Evolutionary conservation across 352 stramenopile genomes (phyloP).

Genomic region (Phytophthora megakarya): DNA sequence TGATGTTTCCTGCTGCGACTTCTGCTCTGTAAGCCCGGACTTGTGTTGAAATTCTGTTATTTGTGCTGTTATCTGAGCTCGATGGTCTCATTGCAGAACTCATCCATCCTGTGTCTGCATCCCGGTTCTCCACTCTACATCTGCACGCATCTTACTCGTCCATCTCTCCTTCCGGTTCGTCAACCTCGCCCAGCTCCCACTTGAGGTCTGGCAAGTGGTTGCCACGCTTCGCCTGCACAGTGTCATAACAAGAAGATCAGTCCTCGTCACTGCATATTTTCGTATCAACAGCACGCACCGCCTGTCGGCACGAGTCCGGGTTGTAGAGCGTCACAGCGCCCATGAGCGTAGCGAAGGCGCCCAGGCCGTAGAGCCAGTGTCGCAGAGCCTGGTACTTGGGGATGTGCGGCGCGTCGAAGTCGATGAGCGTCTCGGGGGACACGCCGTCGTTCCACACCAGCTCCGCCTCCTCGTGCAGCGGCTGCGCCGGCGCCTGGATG

Average conservation of each 20-base stretch:
- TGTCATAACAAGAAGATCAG: constrained; percentile 10
- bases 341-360: constrained; percentile 72
- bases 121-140: constrained; percentile 4
- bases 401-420: constrained; percentile 89
- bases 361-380: constrained; percentile 64
- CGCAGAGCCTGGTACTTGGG: constrained; percentile 76
- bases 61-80: constrained; percentile 37
- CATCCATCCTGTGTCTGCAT: constrained; percentile 1
- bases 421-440: constrained; percentile 85
- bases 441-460: constrained; percentile 90
- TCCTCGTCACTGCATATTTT: not conserved
- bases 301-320: constrained; percentile 79
- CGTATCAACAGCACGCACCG: constrained; percentile 57
- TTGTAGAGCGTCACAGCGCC: constrained; percentile 81
- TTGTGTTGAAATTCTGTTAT: constrained; percentile 34
- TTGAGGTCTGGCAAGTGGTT: constrained; percentile 79
- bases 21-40: not conserved
- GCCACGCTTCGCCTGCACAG: constrained; percentile 63
- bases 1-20: not conserved
- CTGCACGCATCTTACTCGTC: constrained; percentile 58
- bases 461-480: constrained; percentile 78
- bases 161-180: constrained; percentile 85
- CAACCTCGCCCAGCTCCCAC: constrained; percentile 78
- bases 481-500: constrained; percentile 61
- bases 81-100: constrained; percentile 16